Percentiles rank a stretch among this genome's conserved stretches.
These are phyloP conservation scores for Lasiosphaeria ovina DNA, from an alignment of 495 filamentous ascomycete species.

Conservation along the genomic window DNA sequence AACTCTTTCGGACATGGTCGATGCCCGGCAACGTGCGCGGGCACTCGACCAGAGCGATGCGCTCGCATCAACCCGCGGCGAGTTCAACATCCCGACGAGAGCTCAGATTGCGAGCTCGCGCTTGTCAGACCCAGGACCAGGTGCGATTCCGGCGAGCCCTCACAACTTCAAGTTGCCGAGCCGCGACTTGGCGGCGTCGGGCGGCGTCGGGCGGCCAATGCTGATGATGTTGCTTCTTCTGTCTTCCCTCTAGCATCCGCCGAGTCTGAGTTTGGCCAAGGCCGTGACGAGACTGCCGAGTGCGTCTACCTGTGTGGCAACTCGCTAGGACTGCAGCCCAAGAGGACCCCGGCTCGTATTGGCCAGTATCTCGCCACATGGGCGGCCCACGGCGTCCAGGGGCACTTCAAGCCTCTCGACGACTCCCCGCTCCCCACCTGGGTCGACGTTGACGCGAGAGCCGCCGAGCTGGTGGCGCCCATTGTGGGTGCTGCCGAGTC, in stretches of 20 bases:
- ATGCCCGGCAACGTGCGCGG: conserved; percentile 18
- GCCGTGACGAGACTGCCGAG: background rate
- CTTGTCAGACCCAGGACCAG: conserved; percentile 37
- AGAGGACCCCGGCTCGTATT: conserved; percentile 65
- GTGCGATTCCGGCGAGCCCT: conserved; percentile 18
- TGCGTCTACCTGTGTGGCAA: conserved; percentile 94
- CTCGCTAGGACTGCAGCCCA: conserved; percentile 88
- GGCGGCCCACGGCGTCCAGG: conserved; percentile 89
- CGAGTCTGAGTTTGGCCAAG: too few relatives aligned
- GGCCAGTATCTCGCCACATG: conserved; percentile 78
- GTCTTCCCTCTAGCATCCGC: too few relatives aligned
- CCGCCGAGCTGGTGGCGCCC: conserved; percentile 70
- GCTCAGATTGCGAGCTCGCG: conserved; percentile 68
- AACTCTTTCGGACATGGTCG: background rate
- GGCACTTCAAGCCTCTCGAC: conserved; percentile 82
- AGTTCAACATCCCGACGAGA: conserved; percentile 85
- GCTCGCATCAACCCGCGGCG: conserved; percentile 62
- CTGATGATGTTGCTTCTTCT: background rate
- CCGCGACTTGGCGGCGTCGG: too few relatives aligned
- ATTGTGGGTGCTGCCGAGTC: conserved; percentile 76
- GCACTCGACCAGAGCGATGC: conserved; percentile 66
- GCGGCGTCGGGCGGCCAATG: conserved; percentile 3
- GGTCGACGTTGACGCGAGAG: conserved; percentile 73
- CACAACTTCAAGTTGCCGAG: too few relatives aligned
- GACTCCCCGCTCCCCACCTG: conserved; percentile 75